A percentile compares a stretch with the other conserved stretches of the same genome.
Evolutionary conservation across 2,329 filamentous ascomycete species (phyloP).

Genomic region (Byssoonygena ceratinophila): DNA sequence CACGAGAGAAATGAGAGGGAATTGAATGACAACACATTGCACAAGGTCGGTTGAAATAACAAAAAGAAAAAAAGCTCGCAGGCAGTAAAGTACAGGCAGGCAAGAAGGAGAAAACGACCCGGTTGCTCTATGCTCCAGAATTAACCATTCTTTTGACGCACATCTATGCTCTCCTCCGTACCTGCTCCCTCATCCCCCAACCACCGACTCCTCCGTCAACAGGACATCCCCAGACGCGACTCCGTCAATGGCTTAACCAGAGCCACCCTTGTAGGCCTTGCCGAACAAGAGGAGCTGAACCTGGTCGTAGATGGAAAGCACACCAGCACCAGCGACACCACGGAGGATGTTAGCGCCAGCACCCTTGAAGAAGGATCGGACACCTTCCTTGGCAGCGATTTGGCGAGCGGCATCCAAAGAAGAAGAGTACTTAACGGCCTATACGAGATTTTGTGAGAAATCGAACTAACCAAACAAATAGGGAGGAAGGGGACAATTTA

Average conservation of each 20-base stretch:
- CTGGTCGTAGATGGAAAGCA: constrained; percentile 99
- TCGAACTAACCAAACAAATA: not conserved
- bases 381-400: constrained; percentile 94
- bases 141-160: constrained; percentile 33
- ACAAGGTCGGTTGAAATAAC: constrained; percentile 16
- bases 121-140: constrained; percentile 36
- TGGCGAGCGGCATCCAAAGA: constrained; percentile 90
- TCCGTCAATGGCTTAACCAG: constrained; percentile 20
- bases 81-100: constrained; percentile 42
- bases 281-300: constrained; percentile 98
- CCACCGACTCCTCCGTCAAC: constrained; percentile 18
- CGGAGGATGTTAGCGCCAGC: constrained; percentile 99
- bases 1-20: constrained; percentile 12
- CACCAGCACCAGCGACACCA: constrained; percentile 99
- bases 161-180: constrained; percentile 21
- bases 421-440: constrained; percentile 99
- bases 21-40: constrained; percentile 17
- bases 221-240: constrained; percentile 28
- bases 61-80: constrained; percentile 29
- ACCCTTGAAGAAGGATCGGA: constrained; percentile 99
- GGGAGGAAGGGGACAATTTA: constrained; percentile 4
- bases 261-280: constrained; percentile 80
- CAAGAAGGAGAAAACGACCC: constrained; percentile 34
- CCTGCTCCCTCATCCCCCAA: constrained; percentile 18
- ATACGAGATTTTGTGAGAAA: constrained; percentile 21